These are phyloP conservation scores for Rosa persica DNA, from an alignment of 306 rosid genomes.

Conservation along the genomic window DNA sequence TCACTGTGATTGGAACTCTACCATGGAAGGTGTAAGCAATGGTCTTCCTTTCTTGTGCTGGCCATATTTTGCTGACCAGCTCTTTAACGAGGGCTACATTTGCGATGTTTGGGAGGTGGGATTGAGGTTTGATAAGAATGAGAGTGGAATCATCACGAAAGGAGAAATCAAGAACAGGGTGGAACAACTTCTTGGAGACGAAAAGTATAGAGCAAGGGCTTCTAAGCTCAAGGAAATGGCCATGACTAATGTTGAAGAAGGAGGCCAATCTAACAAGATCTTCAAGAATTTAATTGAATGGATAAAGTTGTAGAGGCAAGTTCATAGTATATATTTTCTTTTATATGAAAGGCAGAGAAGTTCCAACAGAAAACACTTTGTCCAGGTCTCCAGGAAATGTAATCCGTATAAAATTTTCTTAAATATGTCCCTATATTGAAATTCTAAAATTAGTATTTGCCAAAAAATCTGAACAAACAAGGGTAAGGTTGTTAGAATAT, in stretches of 20 bases:
- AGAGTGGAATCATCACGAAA: slow-evolving; percentile 34
- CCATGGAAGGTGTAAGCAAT: slow-evolving; percentile 52
- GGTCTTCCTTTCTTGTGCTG: slow-evolving; percentile 69
- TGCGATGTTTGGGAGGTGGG: slow-evolving; percentile 76
- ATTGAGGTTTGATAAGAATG: slow-evolving; percentile 32
- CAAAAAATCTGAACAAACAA: no score
- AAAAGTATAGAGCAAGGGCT: slow-evolving; percentile 35
- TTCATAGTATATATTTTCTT: no score
- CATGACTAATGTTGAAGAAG: slow-evolving; percentile 25
- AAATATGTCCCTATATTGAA: no score
- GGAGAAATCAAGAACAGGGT: slow-evolving; percentile 47
- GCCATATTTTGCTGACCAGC: slow-evolving; percentile 75
- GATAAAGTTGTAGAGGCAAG: slow-evolving; percentile 38
- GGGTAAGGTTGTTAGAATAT: no score
- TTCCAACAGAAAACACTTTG: no score
- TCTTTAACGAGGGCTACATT: slow-evolving; percentile 45
- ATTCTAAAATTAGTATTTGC: no score
- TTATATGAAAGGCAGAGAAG: no score
- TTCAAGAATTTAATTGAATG: slow-evolving; percentile 50
- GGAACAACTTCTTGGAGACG: slow-evolving; percentile 43
- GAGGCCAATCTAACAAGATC: slow-evolving; percentile 44
- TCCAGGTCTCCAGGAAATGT: no score
- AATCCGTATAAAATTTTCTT: no score
- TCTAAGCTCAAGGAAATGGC: slow-evolving; percentile 38
- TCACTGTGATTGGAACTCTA: slow-evolving; percentile 83